These are phyloP conservation scores for Gymnopus androsaceus DNA, from an alignment of 1,284 basidiomycete genomes.

Conservation along the genomic window DNA sequence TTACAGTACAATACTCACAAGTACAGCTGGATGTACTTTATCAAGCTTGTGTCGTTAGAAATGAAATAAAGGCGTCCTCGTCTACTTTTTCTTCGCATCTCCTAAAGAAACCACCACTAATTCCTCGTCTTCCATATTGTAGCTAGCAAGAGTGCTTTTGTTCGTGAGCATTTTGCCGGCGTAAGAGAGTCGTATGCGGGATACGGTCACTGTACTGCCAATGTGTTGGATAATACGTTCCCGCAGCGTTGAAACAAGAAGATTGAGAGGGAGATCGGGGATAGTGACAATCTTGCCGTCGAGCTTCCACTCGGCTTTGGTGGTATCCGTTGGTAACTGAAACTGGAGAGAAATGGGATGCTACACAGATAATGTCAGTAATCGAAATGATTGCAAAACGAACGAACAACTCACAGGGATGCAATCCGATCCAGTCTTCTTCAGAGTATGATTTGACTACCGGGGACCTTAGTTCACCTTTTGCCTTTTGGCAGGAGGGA, in stretches of 20 bases:
- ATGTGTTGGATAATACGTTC: conserved; percentile 82
- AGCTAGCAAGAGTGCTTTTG: conserved; percentile 76
- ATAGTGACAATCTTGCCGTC: conserved; percentile 79
- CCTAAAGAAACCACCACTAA: conserved; percentile 72
- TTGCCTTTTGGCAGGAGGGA: conserved; percentile 81
- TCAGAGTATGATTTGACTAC: conserved; percentile 80
- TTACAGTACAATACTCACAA: too few species aligned
- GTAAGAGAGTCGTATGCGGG: conserved; percentile 77
- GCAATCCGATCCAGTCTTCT: conserved; percentile 85
- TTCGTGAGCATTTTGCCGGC: conserved; percentile 85
- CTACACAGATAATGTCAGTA: conserved; percentile 33
- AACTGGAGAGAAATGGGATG: conserved; percentile 83
- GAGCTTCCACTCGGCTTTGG: conserved; percentile 90
- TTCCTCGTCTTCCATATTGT: conserved; percentile 91
- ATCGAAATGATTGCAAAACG: not conserved
- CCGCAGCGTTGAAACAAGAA: conserved; percentile 83
- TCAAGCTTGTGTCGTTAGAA: too few species aligned
- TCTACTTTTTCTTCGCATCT: conserved; percentile 76
- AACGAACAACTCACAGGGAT: conserved; percentile 56
- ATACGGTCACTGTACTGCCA: conserved; percentile 75
- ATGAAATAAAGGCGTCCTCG: too few species aligned
- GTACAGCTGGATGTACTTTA: too few species aligned
- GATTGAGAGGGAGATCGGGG: conserved; percentile 77
- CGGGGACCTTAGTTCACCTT: conserved; percentile 80
- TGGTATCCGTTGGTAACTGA: conserved; percentile 78